Conservation (phyloP, 73 alveolate genomes). For the Stentor roeselii region DNA sequence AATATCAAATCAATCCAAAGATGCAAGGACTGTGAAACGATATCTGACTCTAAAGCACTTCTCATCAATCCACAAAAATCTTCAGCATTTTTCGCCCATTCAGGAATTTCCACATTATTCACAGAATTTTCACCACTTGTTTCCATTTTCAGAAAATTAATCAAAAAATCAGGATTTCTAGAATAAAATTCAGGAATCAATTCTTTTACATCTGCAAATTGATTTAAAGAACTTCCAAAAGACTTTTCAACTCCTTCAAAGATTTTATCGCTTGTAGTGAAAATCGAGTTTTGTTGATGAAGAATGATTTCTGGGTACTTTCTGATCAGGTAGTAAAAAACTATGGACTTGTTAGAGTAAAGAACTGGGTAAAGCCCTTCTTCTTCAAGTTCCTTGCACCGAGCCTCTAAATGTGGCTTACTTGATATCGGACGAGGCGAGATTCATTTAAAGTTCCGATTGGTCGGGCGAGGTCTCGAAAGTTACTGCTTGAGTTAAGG, state of each 20-base stretch:
- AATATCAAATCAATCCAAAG: constrained; percentile 86
- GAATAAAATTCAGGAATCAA: constrained; percentile 93
- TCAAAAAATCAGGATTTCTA: constrained; percentile 76
- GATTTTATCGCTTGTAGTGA: constrained; percentile 93
- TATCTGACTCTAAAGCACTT: constrained; percentile 62
- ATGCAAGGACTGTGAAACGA: constrained; percentile 62
- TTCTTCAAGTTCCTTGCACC: constrained; percentile 52
- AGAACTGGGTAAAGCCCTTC: constrained; percentile 97
- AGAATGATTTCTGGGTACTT: constrained; percentile 92
- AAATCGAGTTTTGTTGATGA: constrained; percentile 91
- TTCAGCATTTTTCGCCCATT: constrained; percentile 48
- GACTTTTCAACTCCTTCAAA: constrained; percentile 68
- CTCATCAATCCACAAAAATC: constrained; percentile 57
- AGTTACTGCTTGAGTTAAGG: constrained; percentile 54
- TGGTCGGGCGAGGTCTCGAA: constrained; percentile 74
- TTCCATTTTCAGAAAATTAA: constrained; percentile 64
- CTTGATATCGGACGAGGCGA: constrained; percentile 76
- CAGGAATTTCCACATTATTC: constrained; percentile 67
- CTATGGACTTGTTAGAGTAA: constrained; percentile 98
- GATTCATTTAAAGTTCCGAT: constrained; percentile 89
- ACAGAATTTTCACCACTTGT: constrained; percentile 67
- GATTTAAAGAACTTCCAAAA: constrained; percentile 56
- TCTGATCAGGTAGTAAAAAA: constrained; percentile 91
- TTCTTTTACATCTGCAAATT: constrained; percentile 90
- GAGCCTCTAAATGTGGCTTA: constrained; percentile 43